A percentile compares a stretch with the other conserved stretches of the same genome.
Conservation (phyloP, 805 yeast genomes). For the Brettanomyces anomalus region DNA sequence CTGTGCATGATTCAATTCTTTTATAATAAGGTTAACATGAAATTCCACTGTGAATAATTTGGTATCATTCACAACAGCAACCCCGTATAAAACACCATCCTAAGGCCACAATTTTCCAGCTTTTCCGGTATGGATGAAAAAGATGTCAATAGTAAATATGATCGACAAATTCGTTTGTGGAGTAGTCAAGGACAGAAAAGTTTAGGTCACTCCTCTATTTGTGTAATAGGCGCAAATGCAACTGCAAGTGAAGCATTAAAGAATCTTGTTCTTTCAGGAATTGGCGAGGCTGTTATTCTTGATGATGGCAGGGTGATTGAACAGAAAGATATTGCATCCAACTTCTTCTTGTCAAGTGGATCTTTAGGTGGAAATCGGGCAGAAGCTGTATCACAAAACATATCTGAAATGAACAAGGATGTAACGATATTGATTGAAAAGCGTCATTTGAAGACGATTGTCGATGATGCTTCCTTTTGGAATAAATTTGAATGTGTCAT, state of each 20-base stretch:
- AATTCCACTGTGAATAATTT: too few relatives aligned
- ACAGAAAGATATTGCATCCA: constrained; percentile 38
- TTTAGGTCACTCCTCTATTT: constrained; percentile 48
- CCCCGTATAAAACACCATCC: too few relatives aligned
- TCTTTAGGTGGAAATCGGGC: constrained; percentile 37
- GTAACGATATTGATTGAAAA: constrained; percentile 30
- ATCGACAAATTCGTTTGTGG: constrained; percentile 87
- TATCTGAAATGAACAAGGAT: constrained; percentile 56
- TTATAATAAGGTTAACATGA: too few relatives aligned
- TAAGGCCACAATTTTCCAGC: too few relatives aligned
- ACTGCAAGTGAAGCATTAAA: constrained; percentile 64
- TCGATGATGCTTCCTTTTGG: constrained; percentile 30
- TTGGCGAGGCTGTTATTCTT: constrained; percentile 52
- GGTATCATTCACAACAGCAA: too few relatives aligned
- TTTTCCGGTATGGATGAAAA: constrained; percentile 19
- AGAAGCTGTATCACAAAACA: constrained; percentile 27
- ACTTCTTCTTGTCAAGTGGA: constrained; percentile 48
- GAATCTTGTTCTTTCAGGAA: constrained; percentile 67
- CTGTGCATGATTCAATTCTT: too few relatives aligned
- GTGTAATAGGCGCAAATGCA: constrained; percentile 49
- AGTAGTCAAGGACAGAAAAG: constrained; percentile 62
- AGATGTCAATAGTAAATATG: constrained; percentile 49
- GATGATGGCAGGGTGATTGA: constrained; percentile 33
- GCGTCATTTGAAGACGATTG: constrained; percentile 1
- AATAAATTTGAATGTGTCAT: constrained; percentile 40